Percentiles rank a stretch among this genome's conserved stretches.
These are phyloP conservation scores for Hypoxylon lienhwacheense DNA, from an alignment of 495 filamentous ascomycete species.

Conservation along the genomic window DNA sequence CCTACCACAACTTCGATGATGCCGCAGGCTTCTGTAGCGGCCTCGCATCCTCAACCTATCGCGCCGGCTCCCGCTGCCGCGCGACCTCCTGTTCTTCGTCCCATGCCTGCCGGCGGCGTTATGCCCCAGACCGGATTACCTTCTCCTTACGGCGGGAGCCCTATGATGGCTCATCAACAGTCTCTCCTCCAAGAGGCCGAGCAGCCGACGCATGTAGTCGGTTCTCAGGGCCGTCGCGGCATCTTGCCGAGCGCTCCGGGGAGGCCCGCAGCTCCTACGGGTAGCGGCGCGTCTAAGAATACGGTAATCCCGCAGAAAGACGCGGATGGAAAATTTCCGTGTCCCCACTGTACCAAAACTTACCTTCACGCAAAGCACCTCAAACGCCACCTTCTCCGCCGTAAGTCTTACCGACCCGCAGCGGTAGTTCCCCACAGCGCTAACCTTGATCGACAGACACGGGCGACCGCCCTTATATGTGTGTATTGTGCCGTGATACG, in stretches of 20 bases:
- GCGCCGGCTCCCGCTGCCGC: conserved; percentile 68
- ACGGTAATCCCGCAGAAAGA: conserved; percentile 87
- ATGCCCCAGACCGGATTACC: conserved; percentile 53
- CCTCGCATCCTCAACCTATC: conserved; percentile 70
- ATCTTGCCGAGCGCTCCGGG: conserved; percentile 90
- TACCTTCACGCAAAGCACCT: conserved; percentile 97
- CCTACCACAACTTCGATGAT: conserved; percentile 64
- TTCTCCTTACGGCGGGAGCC: conserved; percentile 54
- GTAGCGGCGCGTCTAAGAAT: conserved; percentile 68
- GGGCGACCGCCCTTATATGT: conserved; percentile 95
- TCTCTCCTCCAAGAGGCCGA: conserved; percentile 51
- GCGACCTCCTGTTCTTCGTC: conserved; percentile 58
- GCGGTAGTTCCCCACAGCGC: conserved; percentile 7
- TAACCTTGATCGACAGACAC: conserved; percentile 64
- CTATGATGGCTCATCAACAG: conserved; percentile 46
- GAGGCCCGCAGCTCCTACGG: conserved; percentile 65
- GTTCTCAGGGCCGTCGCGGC: conserved; percentile 85
- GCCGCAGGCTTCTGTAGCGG: conserved; percentile 64
- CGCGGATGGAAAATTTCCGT: conserved; percentile 94
- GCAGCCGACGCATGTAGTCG: conserved; percentile 85
- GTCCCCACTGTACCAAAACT: conserved; percentile 94
- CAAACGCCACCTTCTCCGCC: conserved; percentile 91
- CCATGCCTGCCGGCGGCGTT: conserved; percentile 65
- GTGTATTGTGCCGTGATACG: conserved; percentile 94
- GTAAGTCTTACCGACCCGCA: conserved; percentile 61